Base-by-base conservation (phyloP, 805 yeast genomes). In the Pichia heedii region DNA sequence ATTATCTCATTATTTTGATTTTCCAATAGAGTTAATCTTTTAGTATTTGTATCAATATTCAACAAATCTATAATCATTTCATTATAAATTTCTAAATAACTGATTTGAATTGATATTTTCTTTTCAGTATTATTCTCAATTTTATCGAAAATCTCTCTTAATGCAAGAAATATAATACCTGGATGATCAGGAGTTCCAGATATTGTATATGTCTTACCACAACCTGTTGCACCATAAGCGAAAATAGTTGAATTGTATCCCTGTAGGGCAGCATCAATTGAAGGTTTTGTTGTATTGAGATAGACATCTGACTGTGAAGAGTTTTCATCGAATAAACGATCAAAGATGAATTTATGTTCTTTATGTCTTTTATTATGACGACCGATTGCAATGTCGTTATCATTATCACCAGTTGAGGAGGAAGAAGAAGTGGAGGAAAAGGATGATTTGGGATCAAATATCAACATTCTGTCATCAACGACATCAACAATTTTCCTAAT, bases 211-310 rank as follows among this genome's bases (percentile, higher is more conserved):
- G 97, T 89, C 58, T 89, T 89, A n/a, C 97, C 97, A 61, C 97
- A 89, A 0, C 97, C 97, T 0, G 97, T 89, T 24, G 97, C 95
- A 1, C 97, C 97, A 59, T 89, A 89, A 0, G 97, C 97, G 67
- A 89, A 89, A 0, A 89, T 86, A 0, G 96, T 87, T 6, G 95
- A 81, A 59, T 90, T 88, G 62, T 68, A 85, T 0, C 97, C 97
- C 48, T 84, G 93, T 35, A 89, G 60, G 0, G 87, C 79, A 33
- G 81, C 73, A 47, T 80, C 86, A 8, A 89, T 66, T 39, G 87
- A 65, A 0, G 95, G 90, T 40, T 70, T 67, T 0, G 95, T 77
- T 1, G 95, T 85, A 26, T 62, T 60, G 22, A 65, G 56, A 56
- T 76, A 89, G 0, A 89, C 85, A 7, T 81, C 81, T 10, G 71